These are phyloP conservation scores for Thuidium tamariscinum DNA, from an alignment of 225 moss, liverwort and hornwort genomes.

Conservation along the genomic window DNA sequence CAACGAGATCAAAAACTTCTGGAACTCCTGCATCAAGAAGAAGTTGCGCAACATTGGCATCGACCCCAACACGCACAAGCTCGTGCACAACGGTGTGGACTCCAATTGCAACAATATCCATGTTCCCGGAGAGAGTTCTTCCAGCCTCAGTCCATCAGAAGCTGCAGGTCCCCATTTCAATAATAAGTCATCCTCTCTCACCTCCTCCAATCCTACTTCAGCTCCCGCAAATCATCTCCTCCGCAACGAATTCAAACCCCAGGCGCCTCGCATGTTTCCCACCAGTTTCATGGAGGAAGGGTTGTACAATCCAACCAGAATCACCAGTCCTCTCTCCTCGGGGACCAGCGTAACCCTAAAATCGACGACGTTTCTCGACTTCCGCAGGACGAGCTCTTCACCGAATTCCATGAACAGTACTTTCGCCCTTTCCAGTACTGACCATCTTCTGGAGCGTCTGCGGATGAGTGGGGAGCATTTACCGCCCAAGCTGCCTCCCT, in stretches of 20 bases:
- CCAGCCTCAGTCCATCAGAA: constrained; percentile 11
- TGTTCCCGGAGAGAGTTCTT: background rate
- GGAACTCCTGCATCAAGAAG: constrained; percentile 99
- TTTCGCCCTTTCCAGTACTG: constrained; percentile 8
- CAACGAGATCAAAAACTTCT: constrained; percentile 97
- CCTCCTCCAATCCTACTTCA: background rate
- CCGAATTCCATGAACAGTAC: background rate
- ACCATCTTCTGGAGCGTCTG: constrained; percentile 48
- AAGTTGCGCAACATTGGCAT: constrained; percentile 79
- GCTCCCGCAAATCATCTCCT: background rate
- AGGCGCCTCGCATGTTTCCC: constrained; percentile 36
- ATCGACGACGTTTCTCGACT: background rate
- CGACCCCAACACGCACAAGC: constrained; percentile 76
- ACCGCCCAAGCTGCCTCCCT: constrained; percentile 24
- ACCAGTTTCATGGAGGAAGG: constrained; percentile 39
- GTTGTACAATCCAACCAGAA: constrained; percentile 57
- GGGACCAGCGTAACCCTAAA: background rate
- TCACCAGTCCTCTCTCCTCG: constrained; percentile 1
- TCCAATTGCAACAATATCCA: background rate
- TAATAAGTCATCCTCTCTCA: background rate
- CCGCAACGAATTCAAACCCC: constrained; percentile 25
- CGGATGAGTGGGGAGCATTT: constrained; percentile 34
- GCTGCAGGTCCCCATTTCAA: background rate
- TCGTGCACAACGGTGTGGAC: constrained; percentile 11
- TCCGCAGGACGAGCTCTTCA: constrained; percentile 4